Percentiles rank a stretch among this genome's conserved stretches.
Evolutionary conservation across 345 rosid species (phyloP).

Genomic region (Pugionium dolabratum): DNA sequence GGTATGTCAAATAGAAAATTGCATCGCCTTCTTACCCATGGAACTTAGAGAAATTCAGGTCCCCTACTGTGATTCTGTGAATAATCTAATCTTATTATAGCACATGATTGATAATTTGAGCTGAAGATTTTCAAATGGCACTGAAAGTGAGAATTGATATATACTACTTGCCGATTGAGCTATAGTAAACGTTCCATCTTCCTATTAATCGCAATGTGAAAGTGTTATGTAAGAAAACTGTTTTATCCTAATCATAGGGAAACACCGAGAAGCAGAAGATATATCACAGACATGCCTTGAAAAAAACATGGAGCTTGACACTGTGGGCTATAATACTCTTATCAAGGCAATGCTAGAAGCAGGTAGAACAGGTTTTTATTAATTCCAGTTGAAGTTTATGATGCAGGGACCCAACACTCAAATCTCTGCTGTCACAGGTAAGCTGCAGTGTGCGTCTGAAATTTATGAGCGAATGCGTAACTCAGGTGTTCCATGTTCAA

Average conservation of each 20-base stretch:
- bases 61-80: constrained; percentile 5
- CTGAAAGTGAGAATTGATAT: neutral
- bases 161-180: neutral
- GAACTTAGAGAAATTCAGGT: constrained; percentile 9
- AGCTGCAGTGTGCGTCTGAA: constrained; percentile 57
- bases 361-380: constrained; percentile 46
- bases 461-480: constrained; percentile 66
- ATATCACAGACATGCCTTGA: constrained; percentile 48
- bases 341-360: constrained; percentile 88
- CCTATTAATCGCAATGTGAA: neutral
- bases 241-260: constrained; percentile 50
- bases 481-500: constrained; percentile 56
- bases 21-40: constrained; percentile 6
- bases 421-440: constrained; percentile 51
- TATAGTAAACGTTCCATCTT: neutral
- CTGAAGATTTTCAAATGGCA: neutral
- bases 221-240: constrained; percentile 3
- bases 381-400: constrained; percentile 13
- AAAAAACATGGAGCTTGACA: constrained; percentile 60
- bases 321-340: constrained; percentile 76
- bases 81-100: constrained; percentile 16
- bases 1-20: constrained; percentile 47
- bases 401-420: constrained; percentile 23
- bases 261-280: constrained; percentile 64
- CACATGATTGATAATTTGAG: constrained; percentile 1